phyloP scores from a whole-genome alignment of 345 rosid genomes.

The Eucalyptus marginata region DNA sequence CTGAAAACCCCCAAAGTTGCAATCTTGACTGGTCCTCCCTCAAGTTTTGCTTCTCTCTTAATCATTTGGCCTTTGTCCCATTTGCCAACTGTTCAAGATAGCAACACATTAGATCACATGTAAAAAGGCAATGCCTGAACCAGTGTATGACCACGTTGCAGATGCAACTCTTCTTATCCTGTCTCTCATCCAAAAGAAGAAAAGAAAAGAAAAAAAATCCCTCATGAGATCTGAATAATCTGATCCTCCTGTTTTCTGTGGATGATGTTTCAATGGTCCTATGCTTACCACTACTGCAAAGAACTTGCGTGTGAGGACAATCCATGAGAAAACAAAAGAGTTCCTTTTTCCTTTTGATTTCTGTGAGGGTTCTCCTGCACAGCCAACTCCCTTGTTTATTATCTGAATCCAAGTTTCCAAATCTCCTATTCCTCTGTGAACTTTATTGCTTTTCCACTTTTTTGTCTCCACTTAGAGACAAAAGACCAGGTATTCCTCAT shows the following conservation, averaged over 20 bases:
- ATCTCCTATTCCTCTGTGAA: background rate
- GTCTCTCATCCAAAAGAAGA: background rate
- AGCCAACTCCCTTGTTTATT: background rate
- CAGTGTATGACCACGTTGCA: background rate
- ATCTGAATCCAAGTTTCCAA: background rate
- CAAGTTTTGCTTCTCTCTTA: background rate
- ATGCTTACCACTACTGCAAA: background rate
- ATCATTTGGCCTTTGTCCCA: background rate
- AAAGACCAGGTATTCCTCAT: background rate
- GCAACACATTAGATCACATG: background rate
- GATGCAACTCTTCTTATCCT: background rate
- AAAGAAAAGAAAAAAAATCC: background rate
- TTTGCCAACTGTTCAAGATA: background rate
- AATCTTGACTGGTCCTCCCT: background rate
- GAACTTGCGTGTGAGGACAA: background rate
- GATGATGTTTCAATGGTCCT: background rate
- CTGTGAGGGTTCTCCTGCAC: background rate
- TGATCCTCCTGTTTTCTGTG: background rate
- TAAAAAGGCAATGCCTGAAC: background rate
- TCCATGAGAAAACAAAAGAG: background rate
- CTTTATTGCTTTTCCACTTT: background rate
- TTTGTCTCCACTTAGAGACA: background rate
- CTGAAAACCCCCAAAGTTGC: background rate
- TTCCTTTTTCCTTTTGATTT: background rate
- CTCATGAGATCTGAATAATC: background rate